Conservation (phyloP, 306 rosid genomes). For the Vigna angularis region DNA sequence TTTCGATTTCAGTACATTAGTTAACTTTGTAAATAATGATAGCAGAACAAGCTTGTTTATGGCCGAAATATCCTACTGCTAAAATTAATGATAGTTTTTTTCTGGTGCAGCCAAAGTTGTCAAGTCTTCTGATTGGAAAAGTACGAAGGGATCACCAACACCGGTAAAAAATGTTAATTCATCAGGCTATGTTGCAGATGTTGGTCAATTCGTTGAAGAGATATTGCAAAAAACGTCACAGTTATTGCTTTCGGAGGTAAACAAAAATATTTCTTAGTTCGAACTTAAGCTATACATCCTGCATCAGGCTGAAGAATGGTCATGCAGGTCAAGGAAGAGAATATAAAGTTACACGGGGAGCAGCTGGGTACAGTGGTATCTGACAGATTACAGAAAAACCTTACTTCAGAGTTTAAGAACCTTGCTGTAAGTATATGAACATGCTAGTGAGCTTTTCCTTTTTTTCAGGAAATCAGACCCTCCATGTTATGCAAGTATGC, state of each 20-base stretch:
- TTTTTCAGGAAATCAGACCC: not conserved
- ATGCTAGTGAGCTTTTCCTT: constrained; percentile 4
- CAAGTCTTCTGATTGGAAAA: constrained; percentile 52
- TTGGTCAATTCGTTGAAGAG: constrained; percentile 73
- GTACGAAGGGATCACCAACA: constrained; percentile 59
- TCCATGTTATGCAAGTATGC: not conserved
- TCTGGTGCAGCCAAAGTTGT: constrained; percentile 56
- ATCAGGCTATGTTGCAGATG: constrained; percentile 60
- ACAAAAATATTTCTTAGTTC: constrained; percentile 14
- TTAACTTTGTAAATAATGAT: constrained; percentile 3
- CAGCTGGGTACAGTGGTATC: constrained; percentile 68
- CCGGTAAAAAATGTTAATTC: constrained; percentile 49
- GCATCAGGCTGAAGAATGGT: constrained; percentile 37
- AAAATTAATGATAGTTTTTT: constrained; percentile 18
- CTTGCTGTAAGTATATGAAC: constrained; percentile 71
- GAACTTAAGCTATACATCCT: not conserved
- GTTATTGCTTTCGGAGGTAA: constrained; percentile 78
- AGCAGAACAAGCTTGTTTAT: constrained; percentile 28
- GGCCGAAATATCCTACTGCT: constrained; percentile 14
- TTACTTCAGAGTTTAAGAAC: constrained; percentile 73
- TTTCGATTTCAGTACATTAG: constrained; percentile 1
- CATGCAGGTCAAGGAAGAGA: constrained; percentile 73
- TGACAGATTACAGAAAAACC: constrained; percentile 59
- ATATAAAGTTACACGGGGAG: constrained; percentile 65
- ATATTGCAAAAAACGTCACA: constrained; percentile 77